A percentile compares a stretch with the other conserved stretches of the same genome.
These are phyloP conservation scores for Solanum hybrid DNA, from an alignment of 305 asterid genomes.

Conservation along the genomic window DNA sequence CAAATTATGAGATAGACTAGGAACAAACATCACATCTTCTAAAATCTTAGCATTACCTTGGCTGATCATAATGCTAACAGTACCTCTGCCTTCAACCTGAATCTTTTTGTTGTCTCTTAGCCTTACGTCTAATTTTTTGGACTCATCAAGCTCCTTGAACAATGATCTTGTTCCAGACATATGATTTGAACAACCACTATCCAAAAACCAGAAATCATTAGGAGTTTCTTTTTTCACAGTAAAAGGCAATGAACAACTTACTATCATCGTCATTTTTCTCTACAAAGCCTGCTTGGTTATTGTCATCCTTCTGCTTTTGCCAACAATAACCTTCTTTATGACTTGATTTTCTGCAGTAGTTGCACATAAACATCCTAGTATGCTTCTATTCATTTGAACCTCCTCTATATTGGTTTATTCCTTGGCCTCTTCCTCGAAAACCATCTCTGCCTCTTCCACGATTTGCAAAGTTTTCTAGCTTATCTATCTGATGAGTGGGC, in stretches of 20 bases:
- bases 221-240: neutral
- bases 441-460: neutral
- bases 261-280: neutral
- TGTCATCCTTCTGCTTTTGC: neutral
- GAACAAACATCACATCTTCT: neutral
- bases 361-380: neutral
- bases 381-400: neutral
- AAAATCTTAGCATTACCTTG: neutral
- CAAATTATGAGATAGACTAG: neutral
- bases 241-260: neutral
- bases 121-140: neutral
- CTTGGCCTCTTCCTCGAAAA: neutral
- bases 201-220: neutral
- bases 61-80: neutral
- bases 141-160: neutral
- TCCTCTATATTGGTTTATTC: neutral
- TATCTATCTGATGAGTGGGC: neutral
- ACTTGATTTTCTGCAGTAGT: neutral
- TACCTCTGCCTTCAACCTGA: neutral
- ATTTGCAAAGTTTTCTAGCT: neutral
- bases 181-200: neutral
- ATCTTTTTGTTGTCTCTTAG: neutral
- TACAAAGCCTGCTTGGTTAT: neutral
- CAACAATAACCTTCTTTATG: neutral
- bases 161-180: neutral